Evolutionary conservation across 1,284 basidiomycete species (phyloP).

Genomic region (Clitocybe nebularis): DNA sequence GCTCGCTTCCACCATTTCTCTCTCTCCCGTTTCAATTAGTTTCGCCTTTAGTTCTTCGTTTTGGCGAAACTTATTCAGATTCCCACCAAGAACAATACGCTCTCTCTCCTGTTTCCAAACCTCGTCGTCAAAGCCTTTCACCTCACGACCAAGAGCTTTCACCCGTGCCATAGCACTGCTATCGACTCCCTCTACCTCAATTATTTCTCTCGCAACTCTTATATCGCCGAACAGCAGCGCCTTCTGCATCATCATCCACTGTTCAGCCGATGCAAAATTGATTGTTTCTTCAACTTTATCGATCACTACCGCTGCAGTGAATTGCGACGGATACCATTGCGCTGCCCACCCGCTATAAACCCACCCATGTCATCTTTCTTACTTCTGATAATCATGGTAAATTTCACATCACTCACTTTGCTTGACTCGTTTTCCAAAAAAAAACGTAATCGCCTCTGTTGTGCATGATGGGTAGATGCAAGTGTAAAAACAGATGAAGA

Average conservation of each 20-base stretch:
- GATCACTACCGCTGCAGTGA: constrained; percentile 33
- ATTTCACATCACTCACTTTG: constrained; percentile 34
- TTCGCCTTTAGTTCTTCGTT: constrained; percentile 35
- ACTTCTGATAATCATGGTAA: constrained; percentile 1
- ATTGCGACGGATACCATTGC: constrained; percentile 50
- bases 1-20: constrained; percentile 51
- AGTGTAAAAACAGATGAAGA: no score
- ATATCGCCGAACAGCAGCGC: constrained; percentile 44
- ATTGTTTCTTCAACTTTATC: constrained; percentile 25
- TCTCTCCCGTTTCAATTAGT: constrained; percentile 43
- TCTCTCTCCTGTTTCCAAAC: constrained; percentile 31
- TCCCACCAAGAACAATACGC: constrained; percentile 50
- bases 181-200: constrained; percentile 27
- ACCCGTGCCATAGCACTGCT: constrained; percentile 34
- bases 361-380: no score
- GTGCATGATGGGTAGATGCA: constrained; percentile 2
- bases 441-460: constrained; percentile 34
- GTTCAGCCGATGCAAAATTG: constrained; percentile 46
- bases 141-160: constrained; percentile 48
- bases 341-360: constrained; percentile 47
- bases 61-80: constrained; percentile 50
- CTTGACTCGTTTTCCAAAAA: constrained; percentile 42
- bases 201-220: constrained; percentile 38
- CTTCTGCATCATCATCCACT: constrained; percentile 62
- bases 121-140: constrained; percentile 38